These are phyloP conservation scores for Exophiala calicioides DNA, from an alignment of 2,329 filamentous ascomycete genomes.

Conservation along the genomic window DNA sequence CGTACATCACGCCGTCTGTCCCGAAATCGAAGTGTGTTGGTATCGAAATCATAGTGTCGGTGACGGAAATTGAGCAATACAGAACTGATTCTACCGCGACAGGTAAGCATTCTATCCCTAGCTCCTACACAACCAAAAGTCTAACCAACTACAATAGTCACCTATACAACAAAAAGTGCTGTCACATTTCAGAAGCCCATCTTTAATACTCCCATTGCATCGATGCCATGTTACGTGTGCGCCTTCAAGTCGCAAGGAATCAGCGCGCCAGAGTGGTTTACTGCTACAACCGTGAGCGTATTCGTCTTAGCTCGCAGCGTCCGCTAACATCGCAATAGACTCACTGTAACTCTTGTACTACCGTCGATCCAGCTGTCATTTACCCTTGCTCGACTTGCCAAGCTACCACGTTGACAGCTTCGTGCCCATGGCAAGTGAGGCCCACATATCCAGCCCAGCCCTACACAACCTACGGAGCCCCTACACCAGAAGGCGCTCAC, in stretches of 20 bases:
- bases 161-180: conserved; percentile 1
- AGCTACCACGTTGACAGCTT: neutral
- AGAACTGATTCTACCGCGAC: conserved; percentile 2
- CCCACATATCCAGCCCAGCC: neutral
- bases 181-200: too few relatives aligned
- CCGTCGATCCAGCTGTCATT: neutral
- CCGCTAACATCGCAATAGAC: neutral
- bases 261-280: neutral
- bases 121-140: neutral
- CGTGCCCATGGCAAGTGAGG: conserved; percentile 1
- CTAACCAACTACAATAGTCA: neutral
- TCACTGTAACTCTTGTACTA: neutral
- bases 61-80: conserved; percentile 2
- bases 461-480: conserved; percentile 2
- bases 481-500: too few relatives aligned
- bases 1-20: conserved; percentile 1
- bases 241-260: neutral
- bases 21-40: neutral
- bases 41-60: conserved; percentile 3
- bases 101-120: neutral
- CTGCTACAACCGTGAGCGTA: neutral
- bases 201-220: neutral
- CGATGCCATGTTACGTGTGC: conserved; percentile 3
- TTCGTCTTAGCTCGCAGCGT: neutral
- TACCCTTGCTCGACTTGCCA: conserved; percentile 5